Evolutionary conservation across 306 rosid species (phyloP).

Genomic region (Cucurbita argyrosperma): DNA sequence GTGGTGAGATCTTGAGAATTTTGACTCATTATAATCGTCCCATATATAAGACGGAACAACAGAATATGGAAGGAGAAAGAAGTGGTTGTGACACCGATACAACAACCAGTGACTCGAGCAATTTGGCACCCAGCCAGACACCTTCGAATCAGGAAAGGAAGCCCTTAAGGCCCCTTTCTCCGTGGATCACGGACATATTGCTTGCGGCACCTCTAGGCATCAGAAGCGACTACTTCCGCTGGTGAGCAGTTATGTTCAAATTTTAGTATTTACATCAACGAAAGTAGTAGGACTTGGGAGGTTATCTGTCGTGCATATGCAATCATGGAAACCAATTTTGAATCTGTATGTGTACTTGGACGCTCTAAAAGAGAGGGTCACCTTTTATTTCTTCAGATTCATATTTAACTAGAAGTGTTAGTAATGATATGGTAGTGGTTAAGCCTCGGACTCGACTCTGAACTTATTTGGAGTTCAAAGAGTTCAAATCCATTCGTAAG

Average conservation of each 20-base stretch:
- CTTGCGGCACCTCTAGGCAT: slow-evolving; percentile 88
- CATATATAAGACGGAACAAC: slow-evolving; percentile 59
- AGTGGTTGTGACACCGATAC: slow-evolving; percentile 77
- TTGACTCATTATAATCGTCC: slow-evolving; percentile 98
- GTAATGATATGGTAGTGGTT: neutral
- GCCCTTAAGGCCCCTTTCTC: slow-evolving; percentile 82
- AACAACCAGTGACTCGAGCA: slow-evolving; percentile 53
- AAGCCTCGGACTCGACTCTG: neutral
- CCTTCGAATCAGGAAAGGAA: slow-evolving; percentile 66
- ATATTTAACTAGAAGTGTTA: neutral
- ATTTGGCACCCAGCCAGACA: slow-evolving; percentile 32
- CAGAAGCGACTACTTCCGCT: slow-evolving; percentile 90
- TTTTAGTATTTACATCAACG: neutral
- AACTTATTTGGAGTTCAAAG: neutral
- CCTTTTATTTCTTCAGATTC: neutral
- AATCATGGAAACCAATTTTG: neutral
- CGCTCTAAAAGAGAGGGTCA: neutral
- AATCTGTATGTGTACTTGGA: neutral
- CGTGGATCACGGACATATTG: slow-evolving; percentile 90
- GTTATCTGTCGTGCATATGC: neutral
- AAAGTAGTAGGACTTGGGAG: neutral
- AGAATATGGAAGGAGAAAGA: slow-evolving; percentile 57
- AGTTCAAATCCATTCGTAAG: neutral
- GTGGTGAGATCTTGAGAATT: slow-evolving; percentile 88
- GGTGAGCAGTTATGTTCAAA: slow-evolving; percentile 40